Base-by-base conservation (phyloP, 192 early-diverging fungal genomes). In the Diversispora eburnea region DNA sequence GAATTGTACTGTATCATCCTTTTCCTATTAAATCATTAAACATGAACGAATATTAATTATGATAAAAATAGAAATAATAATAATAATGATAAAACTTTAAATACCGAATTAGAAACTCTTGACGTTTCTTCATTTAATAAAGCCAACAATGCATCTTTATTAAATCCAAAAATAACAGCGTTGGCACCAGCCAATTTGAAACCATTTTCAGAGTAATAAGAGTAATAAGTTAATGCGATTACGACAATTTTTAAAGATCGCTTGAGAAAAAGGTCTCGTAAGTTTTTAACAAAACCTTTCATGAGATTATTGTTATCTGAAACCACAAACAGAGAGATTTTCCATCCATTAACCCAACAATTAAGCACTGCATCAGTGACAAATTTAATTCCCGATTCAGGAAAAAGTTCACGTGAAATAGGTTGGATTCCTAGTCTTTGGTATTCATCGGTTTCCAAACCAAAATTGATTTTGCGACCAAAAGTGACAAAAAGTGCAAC, bases 1-100 rank as follows among this genome's bases (percentile, higher is more conserved):
- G 68, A 83, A 83, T 9, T 79, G 67, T 72, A 83, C 65, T 5
- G 13, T 67, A 1, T 48, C 20, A 10, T 48, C 19, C 10, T n/a
- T 0, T 45, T 8, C 60, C 15, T 55, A 55, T 55, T 33, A 33
- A 33, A 33, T 33, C 25, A 33, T 33, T 33, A 33, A 33, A 33
- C 25, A 33, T 33, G 25, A 33, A 33, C 25, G 25, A 33, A 33
- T 33, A 33, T 33, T 33, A 33, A 33, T 33, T 33, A 33, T 33
- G 25, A 33, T 33, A 33, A 2, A 33, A 33, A 33, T 33, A 33
- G 2, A 1, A 33, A 33, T 33, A 33, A 33, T 33, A 33, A 33
- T 33, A 2, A 33, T 33, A 33, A 33, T 33, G 2, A 2, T 33
- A 33, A 33, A 33, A 33, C 25, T 2, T 33, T 33, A 33, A 33